Conservation (phyloP, 2,329 filamentous ascomycete species). For the Coniochaeta hoffmannii region DNA sequence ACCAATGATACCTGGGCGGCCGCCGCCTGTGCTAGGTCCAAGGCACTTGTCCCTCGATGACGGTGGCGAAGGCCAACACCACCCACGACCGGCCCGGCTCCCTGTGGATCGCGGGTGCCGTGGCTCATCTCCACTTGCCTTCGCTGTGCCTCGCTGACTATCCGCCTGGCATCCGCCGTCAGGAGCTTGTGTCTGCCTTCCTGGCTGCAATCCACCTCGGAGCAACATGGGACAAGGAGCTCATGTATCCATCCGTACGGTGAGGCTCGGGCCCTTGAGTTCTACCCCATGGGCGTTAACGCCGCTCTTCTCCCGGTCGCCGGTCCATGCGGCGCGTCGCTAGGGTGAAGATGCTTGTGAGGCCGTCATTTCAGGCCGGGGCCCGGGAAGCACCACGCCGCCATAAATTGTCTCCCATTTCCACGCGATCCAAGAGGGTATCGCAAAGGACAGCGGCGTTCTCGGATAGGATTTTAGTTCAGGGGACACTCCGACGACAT, state of each 20-base stretch:
- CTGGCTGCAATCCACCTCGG: conserved; percentile 63
- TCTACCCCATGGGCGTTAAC: conserved; percentile 61
- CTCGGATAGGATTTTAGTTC: conserved; percentile 49
- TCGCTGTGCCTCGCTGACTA: conserved; percentile 38
- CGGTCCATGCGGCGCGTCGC: conserved; percentile 58
- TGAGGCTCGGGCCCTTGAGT: conserved; percentile 60
- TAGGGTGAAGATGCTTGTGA: conserved; percentile 62
- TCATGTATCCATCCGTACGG: conserved; percentile 61
- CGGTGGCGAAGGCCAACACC: conserved; percentile 31
- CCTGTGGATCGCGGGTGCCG: conserved; percentile 22
- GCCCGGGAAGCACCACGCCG: conserved; percentile 42
- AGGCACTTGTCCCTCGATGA: conserved; percentile 25
- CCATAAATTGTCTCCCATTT: conserved; percentile 42
- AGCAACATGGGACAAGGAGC: conserved; percentile 60
- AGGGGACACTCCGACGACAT: conserved; percentile 31
- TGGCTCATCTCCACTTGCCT: conserved; percentile 31
- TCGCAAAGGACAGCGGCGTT: conserved; percentile 44
- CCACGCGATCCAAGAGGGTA: conserved; percentile 48
- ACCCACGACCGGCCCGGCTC: conserved; percentile 26
- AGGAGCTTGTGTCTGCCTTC: conserved; percentile 37
- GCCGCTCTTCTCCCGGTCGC: conserved; percentile 52
- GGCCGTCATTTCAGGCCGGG: conserved; percentile 53
- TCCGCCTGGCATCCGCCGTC: conserved; percentile 24
- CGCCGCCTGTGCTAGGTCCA: conserved; percentile 25
- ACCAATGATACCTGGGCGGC: conserved; percentile 24